Evolutionary conservation across 1,284 basidiomycete genomes (phyloP), one percentile per base, ranked within the genome.

Genomic region (Melampsora americana): DNA sequence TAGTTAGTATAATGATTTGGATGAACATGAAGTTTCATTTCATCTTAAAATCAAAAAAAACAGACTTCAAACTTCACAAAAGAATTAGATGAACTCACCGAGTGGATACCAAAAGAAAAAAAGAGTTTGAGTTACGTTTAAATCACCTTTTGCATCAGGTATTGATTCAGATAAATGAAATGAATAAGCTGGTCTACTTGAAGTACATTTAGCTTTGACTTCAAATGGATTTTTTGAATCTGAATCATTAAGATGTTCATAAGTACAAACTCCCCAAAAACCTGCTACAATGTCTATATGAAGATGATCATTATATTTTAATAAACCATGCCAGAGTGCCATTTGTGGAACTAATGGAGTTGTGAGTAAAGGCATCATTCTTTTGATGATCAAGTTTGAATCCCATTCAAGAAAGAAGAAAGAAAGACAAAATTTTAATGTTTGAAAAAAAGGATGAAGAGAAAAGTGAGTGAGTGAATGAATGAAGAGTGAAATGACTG

Each of bases 261-360:
- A 73, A 56, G 70, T 73, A 59, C 70, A 73, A 28, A 64, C 50
- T 32, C 70, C 70, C 70, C 70, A 73, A 39, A 73, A 66, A 20
- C 70, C 70, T 1, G 70, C 62, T 56, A 28, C 39, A 4, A 73
- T 61, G n/a, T 73, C 62, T 9, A 73, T n/a, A 28, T 65, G 59
- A 46, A 65, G 5, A n/a, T 73, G 11, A 59, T 73, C 62, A 59
- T 65, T 73, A n/a, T 64, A 26, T 18, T 35, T 35, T 35, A 73
- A 73, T 23, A 66, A 50, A 16, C 60, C 70, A n/a, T 48, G 44
- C 70, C 70, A 73, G 30, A 73, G 66, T 66, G 70, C 23, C 26
- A 73, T 56, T 14, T 61, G 50, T 73, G 53, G 64, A 50, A 73
- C 23, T 7, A 66, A 61, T n/a, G 70, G 70, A 53, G 48, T 66